Conservation (phyloP, 768 basidiomycete species). For the Termitomyces sp. region DNA sequence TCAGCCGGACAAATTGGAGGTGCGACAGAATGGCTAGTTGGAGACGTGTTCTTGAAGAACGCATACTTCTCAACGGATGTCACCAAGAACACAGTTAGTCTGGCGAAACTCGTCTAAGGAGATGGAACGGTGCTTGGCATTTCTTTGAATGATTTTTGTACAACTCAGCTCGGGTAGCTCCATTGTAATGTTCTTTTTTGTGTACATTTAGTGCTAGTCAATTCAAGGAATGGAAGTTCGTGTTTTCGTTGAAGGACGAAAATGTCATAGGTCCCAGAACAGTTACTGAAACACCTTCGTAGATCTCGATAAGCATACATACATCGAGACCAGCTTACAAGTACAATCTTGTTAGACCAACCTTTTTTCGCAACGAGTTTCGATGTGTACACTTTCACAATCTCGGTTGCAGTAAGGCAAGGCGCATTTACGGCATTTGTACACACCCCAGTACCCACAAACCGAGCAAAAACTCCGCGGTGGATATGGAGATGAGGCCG, state of each 20-base stretch:
- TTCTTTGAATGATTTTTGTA: neutral
- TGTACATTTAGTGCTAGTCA: neutral
- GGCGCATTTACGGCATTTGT: conserved; percentile 74
- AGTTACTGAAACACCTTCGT: neutral
- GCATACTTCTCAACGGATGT: conserved; percentile 67
- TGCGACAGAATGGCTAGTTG: conserved; percentile 66
- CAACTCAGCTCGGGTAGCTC: conserved; percentile 7
- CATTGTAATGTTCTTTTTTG: conserved; percentile 5
- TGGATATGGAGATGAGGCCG: conserved; percentile 57
- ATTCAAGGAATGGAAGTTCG: neutral
- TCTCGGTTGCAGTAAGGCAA: conserved; percentile 71
- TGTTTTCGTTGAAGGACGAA: neutral
- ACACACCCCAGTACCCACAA: conserved; percentile 80
- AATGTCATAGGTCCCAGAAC: neutral
- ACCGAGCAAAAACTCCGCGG: conserved; percentile 77
- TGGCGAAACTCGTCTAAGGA: conserved; percentile 45
- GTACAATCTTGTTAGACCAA: conserved; percentile 29
- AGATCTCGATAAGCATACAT: neutral
- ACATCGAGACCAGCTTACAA: neutral
- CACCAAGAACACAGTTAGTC: conserved; percentile 48
- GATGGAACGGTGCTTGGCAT: neutral
- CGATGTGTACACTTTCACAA: conserved; percentile 70
- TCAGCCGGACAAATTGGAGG: conserved; percentile 55
- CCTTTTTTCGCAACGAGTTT: conserved; percentile 77
- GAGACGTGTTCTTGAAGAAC: conserved; percentile 77